Evolutionary conservation across 2,329 filamentous ascomycete species (phyloP), one percentile per base, ranked within the genome.

Genomic region (Colletotrichum graminicola): DNA sequence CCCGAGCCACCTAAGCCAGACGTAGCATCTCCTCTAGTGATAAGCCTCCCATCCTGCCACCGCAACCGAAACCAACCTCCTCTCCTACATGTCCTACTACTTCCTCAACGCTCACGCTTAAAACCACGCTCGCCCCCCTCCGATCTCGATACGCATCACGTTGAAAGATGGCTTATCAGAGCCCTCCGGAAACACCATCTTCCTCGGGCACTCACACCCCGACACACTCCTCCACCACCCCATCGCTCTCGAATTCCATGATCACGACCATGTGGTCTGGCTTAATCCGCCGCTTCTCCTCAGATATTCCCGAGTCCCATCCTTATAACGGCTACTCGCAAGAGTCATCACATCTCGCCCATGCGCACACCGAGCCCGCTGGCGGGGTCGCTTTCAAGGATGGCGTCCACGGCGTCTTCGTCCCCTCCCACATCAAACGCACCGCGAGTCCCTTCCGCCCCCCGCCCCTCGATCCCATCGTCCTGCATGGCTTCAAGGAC

Each of bases 401-500:
- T 74, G 86, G 86, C 74, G 82, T 90, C 79, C 84, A 85, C 75
- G 86, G 87, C 63, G 87, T 91, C 73, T 93, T 90, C 80, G 86
- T 85, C 32, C 87, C 89, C 74, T 84, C 87, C 68, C 76, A 81
- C 77, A 57, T 83, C 11, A 83, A 85, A 67, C 89, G 93, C 74
- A 90, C 88, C 64, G 87, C 89, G 8, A 94, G 92, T 16, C 94
- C 94, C 1, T 94, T 97, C 80, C 92, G 94, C 75, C 94, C 94
- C 1, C 95, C 95, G 14, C 95, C 95, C 0, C 88, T 98, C 61
- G 95, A 95, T 67, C 94, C 95, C 0, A 83, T 98, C 29, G 85
- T 87, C 5, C 86, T 98, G 45, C 82, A 84, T 29, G 93, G 93
- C 47, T 94, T 91, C 80, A 84, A 86, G 70, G 82, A 85, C 1